These are phyloP conservation scores for Dictyostelium capitatum DNA, from an alignment of 78 protist species.

Conservation along the genomic window DNA sequence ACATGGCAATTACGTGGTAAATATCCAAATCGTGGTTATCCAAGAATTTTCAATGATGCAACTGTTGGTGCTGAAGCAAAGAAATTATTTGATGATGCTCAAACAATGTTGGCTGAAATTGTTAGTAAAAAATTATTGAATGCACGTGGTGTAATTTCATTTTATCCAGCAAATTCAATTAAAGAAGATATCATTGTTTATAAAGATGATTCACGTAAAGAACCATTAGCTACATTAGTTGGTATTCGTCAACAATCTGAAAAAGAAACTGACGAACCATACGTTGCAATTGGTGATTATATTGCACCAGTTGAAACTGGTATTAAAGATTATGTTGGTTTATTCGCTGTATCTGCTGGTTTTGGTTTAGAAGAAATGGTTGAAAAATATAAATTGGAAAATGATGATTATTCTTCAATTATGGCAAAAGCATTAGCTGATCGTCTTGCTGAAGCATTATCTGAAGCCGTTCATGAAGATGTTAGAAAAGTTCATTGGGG, in stretches of 20 bases:
- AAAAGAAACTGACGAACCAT: slow-evolving; percentile 91
- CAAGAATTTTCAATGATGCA: slow-evolving; percentile 97
- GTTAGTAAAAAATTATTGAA: slow-evolving; percentile 74
- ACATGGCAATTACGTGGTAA: slow-evolving; percentile 97
- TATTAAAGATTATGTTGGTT: slow-evolving; percentile 93
- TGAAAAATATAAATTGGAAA: slow-evolving; percentile 76
- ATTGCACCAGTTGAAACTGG: slow-evolving; percentile 94
- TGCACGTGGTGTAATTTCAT: slow-evolving; percentile 91
- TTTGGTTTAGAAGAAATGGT: slow-evolving; percentile 93
- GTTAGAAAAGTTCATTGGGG: slow-evolving; percentile 97
- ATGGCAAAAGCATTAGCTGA: slow-evolving; percentile 97
- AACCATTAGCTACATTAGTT: slow-evolving; percentile 61
- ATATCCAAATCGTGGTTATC: slow-evolving; percentile 98
- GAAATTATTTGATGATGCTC: slow-evolving; percentile 95
- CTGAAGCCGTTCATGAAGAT: slow-evolving; percentile 95
- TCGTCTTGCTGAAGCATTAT: slow-evolving; percentile 97
- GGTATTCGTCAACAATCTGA: slow-evolving; percentile 98
- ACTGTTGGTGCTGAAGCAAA: slow-evolving; percentile 96
- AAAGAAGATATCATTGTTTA: slow-evolving; percentile 95
- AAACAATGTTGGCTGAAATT: slow-evolving; percentile 85
- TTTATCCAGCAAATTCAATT: slow-evolving; percentile 95
- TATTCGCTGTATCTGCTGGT: slow-evolving; percentile 93
- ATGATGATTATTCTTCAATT: slow-evolving; percentile 95
- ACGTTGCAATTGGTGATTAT: slow-evolving; percentile 94
- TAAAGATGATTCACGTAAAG: slow-evolving; percentile 88